Evolutionary conservation across 257 asterid genomes (phyloP).

Genomic region (Cruciata laevipes): DNA sequence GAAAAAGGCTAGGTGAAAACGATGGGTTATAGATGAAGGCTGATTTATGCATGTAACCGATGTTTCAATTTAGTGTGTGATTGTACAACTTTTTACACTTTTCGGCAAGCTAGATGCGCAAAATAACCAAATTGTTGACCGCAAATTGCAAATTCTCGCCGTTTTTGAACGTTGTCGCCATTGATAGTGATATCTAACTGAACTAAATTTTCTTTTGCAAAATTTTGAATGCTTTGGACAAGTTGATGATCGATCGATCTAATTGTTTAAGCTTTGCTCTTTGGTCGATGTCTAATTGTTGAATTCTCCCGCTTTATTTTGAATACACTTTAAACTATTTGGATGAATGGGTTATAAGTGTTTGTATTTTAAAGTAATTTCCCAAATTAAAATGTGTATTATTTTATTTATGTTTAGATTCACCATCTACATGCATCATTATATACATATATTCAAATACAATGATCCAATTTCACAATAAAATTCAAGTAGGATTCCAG

Average conservation of each 20-base stretch:
- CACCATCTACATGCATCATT: no score
- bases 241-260: background rate
- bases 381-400: no score
- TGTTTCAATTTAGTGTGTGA: background rate
- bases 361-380: no score
- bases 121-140: background rate
- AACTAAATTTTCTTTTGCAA: background rate
- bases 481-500: no score
- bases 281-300: background rate
- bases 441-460: no score
- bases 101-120: background rate
- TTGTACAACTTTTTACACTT: background rate
- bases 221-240: background rate
- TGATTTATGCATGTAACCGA: background rate
- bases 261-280: background rate
- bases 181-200: background rate
- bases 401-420: no score
- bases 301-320: background rate
- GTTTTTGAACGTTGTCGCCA: background rate
- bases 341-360: no score
- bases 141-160: background rate
- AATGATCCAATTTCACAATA: no score
- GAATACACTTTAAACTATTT: background rate
- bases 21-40: background rate
- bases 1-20: background rate